phyloP scores from a whole-genome alignment of 2,329 filamentous ascomycete genomes.

The Endothia cerciana region DNA sequence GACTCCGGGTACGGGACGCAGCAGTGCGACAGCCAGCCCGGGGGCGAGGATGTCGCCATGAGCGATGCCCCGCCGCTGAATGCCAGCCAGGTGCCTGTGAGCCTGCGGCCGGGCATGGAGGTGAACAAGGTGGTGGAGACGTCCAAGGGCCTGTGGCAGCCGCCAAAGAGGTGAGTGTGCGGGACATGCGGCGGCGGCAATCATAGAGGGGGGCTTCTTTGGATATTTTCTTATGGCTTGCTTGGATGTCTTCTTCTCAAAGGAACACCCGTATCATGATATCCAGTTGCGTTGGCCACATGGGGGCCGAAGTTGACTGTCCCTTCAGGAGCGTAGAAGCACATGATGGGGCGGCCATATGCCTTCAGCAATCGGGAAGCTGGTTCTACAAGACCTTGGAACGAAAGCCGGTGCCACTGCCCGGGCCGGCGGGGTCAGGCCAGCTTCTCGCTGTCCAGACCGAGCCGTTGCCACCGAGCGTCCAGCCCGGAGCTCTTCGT shows the following conservation, averaged over 20 bases:
- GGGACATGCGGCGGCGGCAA: neutral
- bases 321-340: neutral
- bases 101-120: slow-evolving; percentile 57
- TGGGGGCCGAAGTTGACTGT: slow-evolving; percentile 13
- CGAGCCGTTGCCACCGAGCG: too few relatives aligned
- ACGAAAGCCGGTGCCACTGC: neutral
- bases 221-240: neutral
- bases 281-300: slow-evolving; percentile 25
- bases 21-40: slow-evolving; percentile 35
- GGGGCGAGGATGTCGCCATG: slow-evolving; percentile 52
- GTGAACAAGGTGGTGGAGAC: slow-evolving; percentile 65
- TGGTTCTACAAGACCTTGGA: neutral
- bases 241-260: too few relatives aligned
- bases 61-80: slow-evolving; percentile 43
- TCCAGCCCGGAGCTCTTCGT: too few relatives aligned
- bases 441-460: too few relatives aligned
- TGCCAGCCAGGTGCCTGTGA: slow-evolving; percentile 48
- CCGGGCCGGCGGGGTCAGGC: too few relatives aligned
- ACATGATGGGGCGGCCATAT: neutral
- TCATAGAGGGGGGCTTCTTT: neutral
- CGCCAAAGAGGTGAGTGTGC: slow-evolving; percentile 23
- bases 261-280: slow-evolving; percentile 23
- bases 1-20: slow-evolving; percentile 57
- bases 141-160: slow-evolving; percentile 65
- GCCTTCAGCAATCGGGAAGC: neutral